A percentile compares a stretch with the other conserved stretches of the same genome.
These are phyloP conservation scores for Boechera stricta DNA, from an alignment of 345 rosid species.

Conservation along the genomic window DNA sequence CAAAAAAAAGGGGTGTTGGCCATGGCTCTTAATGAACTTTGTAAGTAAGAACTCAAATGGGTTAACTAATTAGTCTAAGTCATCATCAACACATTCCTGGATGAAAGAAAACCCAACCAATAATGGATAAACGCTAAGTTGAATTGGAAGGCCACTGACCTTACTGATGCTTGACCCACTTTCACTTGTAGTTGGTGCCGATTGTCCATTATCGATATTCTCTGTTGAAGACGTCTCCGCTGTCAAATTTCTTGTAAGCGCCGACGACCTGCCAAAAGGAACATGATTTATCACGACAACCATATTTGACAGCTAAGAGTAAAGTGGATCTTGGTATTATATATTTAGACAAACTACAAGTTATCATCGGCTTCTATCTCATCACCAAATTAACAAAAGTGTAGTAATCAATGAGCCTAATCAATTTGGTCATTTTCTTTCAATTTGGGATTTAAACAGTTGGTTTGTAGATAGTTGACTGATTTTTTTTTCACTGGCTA, in stretches of 20 bases:
- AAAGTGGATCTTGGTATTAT: not conserved
- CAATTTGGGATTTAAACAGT: not conserved
- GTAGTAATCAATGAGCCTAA: not conserved
- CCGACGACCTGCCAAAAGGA: slow-evolving; percentile 58
- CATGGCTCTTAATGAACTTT: not conserved
- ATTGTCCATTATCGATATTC: slow-evolving; percentile 66
- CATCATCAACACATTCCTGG: not conserved
- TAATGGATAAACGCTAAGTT: not conserved
- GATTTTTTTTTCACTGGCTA: not conserved
- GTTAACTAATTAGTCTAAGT: not conserved
- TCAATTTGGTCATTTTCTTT: not conserved
- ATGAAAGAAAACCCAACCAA: not conserved
- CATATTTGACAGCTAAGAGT: slow-evolving; percentile 4
- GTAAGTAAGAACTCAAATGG: not conserved
- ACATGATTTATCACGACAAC: not conserved
- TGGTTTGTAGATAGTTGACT: slow-evolving; percentile 1
- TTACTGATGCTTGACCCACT: slow-evolving; percentile 66
- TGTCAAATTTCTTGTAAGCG: slow-evolving; percentile 55
- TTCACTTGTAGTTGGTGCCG: slow-evolving; percentile 66
- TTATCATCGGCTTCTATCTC: not conserved
- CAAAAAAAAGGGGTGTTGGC: not conserved
- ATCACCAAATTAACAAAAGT: not conserved
- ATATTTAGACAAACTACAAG: not conserved
- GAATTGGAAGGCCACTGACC: slow-evolving; percentile 53
- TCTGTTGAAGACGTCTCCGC: slow-evolving; percentile 70